Conservation (phyloP, 345 rosid genomes). For the Hypericum androsaemum region DNA sequence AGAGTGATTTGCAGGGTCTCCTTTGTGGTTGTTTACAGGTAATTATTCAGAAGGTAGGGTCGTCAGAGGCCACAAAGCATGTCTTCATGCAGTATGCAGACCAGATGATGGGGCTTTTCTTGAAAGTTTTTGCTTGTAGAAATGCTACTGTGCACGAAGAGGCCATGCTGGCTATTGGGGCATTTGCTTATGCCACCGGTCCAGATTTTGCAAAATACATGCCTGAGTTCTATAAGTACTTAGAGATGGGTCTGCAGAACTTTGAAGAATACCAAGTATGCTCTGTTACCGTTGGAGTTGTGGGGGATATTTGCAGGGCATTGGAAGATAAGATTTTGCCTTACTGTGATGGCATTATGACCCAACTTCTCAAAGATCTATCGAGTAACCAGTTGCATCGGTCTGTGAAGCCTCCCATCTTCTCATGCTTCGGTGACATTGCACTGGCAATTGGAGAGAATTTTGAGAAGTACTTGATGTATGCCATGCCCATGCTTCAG, state of each 20-base stretch:
- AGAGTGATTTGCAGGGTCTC: constrained; percentile 62
- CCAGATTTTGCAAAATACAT: constrained; percentile 56
- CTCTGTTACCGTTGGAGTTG: constrained; percentile 68
- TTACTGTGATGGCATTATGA: constrained; percentile 69
- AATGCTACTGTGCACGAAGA: constrained; percentile 77
- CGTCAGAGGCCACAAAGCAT: constrained; percentile 50
- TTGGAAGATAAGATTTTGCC: constrained; percentile 55
- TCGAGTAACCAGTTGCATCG: constrained; percentile 73
- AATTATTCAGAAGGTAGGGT: constrained; percentile 57
- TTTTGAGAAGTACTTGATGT: constrained; percentile 58
- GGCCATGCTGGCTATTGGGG: constrained; percentile 75
- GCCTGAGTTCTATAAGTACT: constrained; percentile 61
- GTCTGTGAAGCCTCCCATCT: constrained; percentile 68
- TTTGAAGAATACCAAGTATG: constrained; percentile 70
- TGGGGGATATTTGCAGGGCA: constrained; percentile 62
- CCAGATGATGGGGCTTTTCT: constrained; percentile 65
- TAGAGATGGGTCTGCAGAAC: constrained; percentile 74
- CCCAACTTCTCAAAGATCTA: constrained; percentile 67
- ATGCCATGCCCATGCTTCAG: constrained; percentile 73
- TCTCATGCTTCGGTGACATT: constrained; percentile 68
- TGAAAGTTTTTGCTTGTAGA: constrained; percentile 63
- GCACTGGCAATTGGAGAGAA: constrained; percentile 68
- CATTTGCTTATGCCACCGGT: constrained; percentile 65
- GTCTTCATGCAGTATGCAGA: constrained; percentile 59
- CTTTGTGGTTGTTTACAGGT: constrained; percentile 72